Evolutionary conservation across 2,329 filamentous ascomycete species (phyloP).

Genomic region (Colletotrichum viniferum): DNA sequence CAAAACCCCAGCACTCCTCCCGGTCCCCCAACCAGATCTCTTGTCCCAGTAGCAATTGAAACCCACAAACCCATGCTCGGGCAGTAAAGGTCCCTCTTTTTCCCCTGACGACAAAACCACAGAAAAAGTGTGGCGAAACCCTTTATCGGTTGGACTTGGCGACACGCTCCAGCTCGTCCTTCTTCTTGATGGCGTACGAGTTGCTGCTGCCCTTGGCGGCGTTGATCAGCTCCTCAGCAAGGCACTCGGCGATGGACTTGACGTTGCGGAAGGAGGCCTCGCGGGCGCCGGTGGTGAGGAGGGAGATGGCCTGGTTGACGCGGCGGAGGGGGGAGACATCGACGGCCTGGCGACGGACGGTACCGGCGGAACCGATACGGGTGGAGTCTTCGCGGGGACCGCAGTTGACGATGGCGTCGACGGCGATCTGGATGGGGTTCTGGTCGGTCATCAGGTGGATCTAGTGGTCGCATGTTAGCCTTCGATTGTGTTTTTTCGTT

Average conservation of each 20-base stretch:
- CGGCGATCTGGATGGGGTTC: conserved; percentile 99
- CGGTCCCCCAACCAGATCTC: conserved; percentile 2
- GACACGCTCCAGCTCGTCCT: conserved; percentile 99
- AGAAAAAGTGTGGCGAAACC: conserved; percentile 36
- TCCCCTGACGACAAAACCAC: not conserved
- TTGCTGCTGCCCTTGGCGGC: conserved; percentile 99
- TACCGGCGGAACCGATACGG: conserved; percentile 99
- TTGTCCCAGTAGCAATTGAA: not conserved
- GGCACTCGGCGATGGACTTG: conserved; percentile 99
- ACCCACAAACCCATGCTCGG: not conserved
- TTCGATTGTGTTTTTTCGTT: not conserved
- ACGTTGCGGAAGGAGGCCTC: conserved; percentile 99
- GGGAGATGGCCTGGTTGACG: conserved; percentile 99
- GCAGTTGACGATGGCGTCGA: conserved; percentile 99
- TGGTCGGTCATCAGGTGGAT: conserved; percentile 99
- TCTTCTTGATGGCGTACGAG: conserved; percentile 99
- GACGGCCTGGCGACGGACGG: conserved; percentile 99
- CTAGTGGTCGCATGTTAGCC: conserved; percentile 53
- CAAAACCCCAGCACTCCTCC: conserved; percentile 31
- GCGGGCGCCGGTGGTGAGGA: conserved; percentile 98
- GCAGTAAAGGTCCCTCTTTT: not conserved
- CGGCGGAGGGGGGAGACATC: conserved; percentile 99
- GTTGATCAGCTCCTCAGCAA: conserved; percentile 99
- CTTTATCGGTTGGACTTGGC: conserved; percentile 99
- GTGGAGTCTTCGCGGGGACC: conserved; percentile 99